A percentile compares a stretch with the other conserved stretches of the same genome.
Evolutionary conservation across 768 basidiomycete genomes (phyloP).

Genomic region (Tricholoma bakamatsutake): DNA sequence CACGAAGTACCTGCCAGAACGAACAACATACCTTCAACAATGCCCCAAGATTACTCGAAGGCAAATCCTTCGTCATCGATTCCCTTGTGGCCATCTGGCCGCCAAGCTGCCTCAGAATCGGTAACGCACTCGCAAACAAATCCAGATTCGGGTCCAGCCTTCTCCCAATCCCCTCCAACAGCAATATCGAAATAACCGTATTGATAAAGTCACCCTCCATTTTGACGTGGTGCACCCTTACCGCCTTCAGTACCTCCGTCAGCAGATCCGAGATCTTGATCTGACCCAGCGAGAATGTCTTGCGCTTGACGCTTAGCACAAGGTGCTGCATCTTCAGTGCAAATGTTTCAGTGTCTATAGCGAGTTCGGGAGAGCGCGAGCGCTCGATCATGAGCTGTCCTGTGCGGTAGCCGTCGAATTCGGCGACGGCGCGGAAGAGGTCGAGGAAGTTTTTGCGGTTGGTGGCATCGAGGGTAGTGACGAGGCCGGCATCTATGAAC

Average conservation of each 20-base stretch:
- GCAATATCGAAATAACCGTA: conserved; percentile 88
- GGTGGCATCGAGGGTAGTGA: conserved; percentile 76
- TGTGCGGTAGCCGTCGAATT: conserved; percentile 94
- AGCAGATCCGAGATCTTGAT: conserved; percentile 95
- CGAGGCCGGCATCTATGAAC: conserved; percentile 94
- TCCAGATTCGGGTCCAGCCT: conserved; percentile 90
- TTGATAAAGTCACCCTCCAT: conserved; percentile 99
- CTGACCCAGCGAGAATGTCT: conserved; percentile 95
- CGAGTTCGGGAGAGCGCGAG: conserved; percentile 86
- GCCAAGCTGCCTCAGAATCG: conserved; percentile 88
- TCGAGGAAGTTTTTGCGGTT: conserved; percentile 94
- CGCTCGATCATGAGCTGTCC: conserved; percentile 96
- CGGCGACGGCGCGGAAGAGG: conserved; percentile 91
- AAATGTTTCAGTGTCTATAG: conserved; percentile 89
- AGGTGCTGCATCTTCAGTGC: conserved; percentile 98
- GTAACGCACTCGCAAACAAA: conserved; percentile 91
- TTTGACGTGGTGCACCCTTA: conserved; percentile 91
- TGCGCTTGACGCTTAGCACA: conserved; percentile 87
- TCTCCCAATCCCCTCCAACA: conserved; percentile 94
- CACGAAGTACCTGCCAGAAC: background rate
- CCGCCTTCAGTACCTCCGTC: conserved; percentile 80
- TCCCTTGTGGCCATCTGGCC: conserved; percentile 81
- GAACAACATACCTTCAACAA: conserved; percentile 71
- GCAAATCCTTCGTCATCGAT: conserved; percentile 48
- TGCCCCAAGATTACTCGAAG: conserved; percentile 70